Evolutionary conservation across 1,284 basidiomycete genomes (phyloP), one percentile per base, ranked within the genome.

Genomic region (Naganishia sp.): DNA sequence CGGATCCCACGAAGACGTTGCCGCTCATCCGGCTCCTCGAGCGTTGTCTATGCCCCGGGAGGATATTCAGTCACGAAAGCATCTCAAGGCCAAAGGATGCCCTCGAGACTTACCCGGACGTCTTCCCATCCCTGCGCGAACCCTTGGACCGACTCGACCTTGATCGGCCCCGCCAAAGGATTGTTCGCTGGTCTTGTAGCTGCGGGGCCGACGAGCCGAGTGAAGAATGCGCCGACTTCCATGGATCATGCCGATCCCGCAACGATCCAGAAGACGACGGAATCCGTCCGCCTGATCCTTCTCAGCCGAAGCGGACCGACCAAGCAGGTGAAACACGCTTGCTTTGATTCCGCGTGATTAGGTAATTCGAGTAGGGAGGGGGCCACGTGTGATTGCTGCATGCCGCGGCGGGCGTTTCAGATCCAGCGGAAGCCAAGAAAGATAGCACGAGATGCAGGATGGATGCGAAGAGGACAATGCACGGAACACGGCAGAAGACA

Each of bases 1-100:
- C 82, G 81, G 73, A 97, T 93, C 4, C 94, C 94, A 73, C 85
- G 65, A 28, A 74, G 68, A 0, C 79, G 67, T 61, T 80, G 79
- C 18, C 75, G 68, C 60, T 80, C 77, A 63, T 80, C 75, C 3
- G 77, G 79, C 53, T 76, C 71, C 32, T 72, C 69, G n/a, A 79
- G 74, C 4, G 74, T 75, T 25, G 72, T 71, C 75, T 79, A 52
- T 10, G 32, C 6, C 17, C 11, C 15, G 3, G 4, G n/a, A 6
- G 13, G 18, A 47, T 17, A 35, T 39, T 56, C 21, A 32, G n/a
- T 35, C 3, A 32, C 23, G 52, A 6, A 13, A 42, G 6, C 10
- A 23, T 39, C 17, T 2, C 21, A 49, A 18, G 21, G 39, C 7
- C 23, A 15, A 49, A 28, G 28, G 23, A 10, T 7, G 13, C 13